These are phyloP conservation scores for Stemphylium lycopersici DNA, from an alignment of 2,329 filamentous ascomycete genomes.

Conservation along the genomic window DNA sequence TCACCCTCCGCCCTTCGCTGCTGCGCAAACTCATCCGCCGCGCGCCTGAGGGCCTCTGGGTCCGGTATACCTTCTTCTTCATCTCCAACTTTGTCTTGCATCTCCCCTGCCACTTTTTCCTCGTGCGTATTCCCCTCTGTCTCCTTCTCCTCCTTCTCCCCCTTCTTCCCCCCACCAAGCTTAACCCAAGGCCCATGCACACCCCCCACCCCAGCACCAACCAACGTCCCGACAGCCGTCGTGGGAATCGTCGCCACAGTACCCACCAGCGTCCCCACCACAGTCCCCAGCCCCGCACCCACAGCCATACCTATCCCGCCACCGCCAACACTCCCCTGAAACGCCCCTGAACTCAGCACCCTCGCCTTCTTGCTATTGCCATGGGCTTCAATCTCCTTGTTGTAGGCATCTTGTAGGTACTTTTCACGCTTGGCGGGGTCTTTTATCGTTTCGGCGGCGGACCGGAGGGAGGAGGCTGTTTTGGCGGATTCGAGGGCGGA, in stretches of 20 bases:
- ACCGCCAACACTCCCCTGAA: conserved; percentile 51
- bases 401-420: conserved; percentile 43
- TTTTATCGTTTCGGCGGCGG: conserved; percentile 33
- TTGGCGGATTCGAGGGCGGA: conserved; percentile 35
- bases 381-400: conserved; percentile 43
- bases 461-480: conserved; percentile 36
- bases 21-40: conserved; percentile 21
- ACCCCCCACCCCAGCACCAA: conserved; percentile 50
- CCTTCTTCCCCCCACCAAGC: conserved; percentile 33
- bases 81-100: neutral
- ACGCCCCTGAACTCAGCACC: conserved; percentile 44
- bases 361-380: conserved; percentile 45
- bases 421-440: conserved; percentile 45
- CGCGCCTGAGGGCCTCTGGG: conserved; percentile 31
- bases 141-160: conserved; percentile 6
- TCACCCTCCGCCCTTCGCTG: conserved; percentile 8
- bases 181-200: conserved; percentile 54
- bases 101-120: conserved; percentile 9
- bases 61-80: conserved; percentile 34
- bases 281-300: conserved; percentile 50
- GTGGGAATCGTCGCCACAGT: conserved; percentile 49
- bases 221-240: conserved; percentile 49
- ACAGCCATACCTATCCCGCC: conserved; percentile 53
- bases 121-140: conserved; percentile 4
- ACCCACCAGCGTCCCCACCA: conserved; percentile 51